These are phyloP conservation scores for Pholiota microspora DNA, from an alignment of 768 basidiomycete species.

Conservation along the genomic window DNA sequence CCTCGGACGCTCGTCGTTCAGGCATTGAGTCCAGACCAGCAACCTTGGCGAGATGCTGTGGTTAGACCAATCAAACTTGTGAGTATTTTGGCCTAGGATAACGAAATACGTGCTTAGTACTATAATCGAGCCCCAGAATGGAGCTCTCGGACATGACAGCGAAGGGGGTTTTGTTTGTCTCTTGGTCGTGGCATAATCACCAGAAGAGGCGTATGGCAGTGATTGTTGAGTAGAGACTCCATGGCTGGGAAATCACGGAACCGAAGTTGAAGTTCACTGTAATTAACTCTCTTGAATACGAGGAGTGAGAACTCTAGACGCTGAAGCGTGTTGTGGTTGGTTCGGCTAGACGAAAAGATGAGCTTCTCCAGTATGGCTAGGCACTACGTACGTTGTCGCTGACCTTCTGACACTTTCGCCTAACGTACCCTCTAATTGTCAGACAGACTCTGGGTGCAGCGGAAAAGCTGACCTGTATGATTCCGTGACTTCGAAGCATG, in stretches of 20 bases:
- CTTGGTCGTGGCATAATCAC: neutral
- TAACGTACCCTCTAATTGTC: neutral
- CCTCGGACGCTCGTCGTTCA: neutral
- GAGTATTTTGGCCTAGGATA: too few species aligned
- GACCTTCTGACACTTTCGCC: too few species aligned
- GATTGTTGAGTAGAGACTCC: neutral
- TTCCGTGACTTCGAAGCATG: too few species aligned
- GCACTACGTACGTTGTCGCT: too few species aligned
- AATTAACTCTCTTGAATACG: neutral
- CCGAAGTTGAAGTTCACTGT: neutral
- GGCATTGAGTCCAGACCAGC: neutral
- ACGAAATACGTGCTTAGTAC: too few species aligned
- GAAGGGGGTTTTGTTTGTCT: neutral
- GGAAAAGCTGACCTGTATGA: too few species aligned
- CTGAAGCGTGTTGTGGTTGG: neutral
- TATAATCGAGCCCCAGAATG: too few species aligned
- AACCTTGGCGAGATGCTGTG: neutral
- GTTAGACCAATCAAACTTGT: neutral
- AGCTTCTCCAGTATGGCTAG: neutral
- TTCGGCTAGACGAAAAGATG: neutral
- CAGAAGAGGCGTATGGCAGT: neutral
- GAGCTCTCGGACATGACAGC: neutral
- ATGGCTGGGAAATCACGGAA: neutral
- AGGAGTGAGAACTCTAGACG: neutral
- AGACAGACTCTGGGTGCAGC: conserved; percentile 2